Evolutionary conservation across 169 alveolate genomes (phyloP).

Genomic region (Amoebophrya sp.): DNA sequence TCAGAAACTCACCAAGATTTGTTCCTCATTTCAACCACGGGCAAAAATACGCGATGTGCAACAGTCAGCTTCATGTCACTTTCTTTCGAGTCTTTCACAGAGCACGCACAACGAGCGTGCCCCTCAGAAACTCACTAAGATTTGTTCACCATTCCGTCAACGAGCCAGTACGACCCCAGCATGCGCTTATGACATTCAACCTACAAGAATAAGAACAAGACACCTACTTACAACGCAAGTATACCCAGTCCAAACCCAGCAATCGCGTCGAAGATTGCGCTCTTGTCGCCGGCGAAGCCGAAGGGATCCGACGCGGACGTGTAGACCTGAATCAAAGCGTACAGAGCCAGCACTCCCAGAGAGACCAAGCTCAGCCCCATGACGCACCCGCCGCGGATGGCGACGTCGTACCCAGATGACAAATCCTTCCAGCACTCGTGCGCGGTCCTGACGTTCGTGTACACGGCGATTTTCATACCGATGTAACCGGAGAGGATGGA

Average conservation of each 20-base stretch:
- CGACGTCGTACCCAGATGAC: constrained; percentile 64
- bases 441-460: constrained; percentile 71
- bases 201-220: too few species aligned
- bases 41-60: too few species aligned
- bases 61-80: too few species aligned
- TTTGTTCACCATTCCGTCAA: too few species aligned
- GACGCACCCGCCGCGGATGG: constrained; percentile 74
- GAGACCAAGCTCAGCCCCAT: constrained; percentile 78
- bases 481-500: constrained; percentile 77
- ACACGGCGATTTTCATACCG: constrained; percentile 76
- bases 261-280: constrained; percentile 60
- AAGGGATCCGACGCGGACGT: constrained; percentile 43
- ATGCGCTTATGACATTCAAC: too few species aligned
- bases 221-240: too few species aligned
- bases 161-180: too few species aligned
- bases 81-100: too few species aligned
- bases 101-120: too few species aligned
- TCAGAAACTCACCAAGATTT: too few species aligned
- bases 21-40: too few species aligned
- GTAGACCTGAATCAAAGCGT: constrained; percentile 54
- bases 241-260: constrained; percentile 77
- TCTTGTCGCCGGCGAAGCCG: constrained; percentile 43
- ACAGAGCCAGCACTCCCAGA: constrained; percentile 61
- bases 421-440: constrained; percentile 64
- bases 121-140: too few species aligned